Evolutionary conservation across 495 filamentous ascomycete genomes (phyloP).

Genomic region (Neurospora sp.): DNA sequence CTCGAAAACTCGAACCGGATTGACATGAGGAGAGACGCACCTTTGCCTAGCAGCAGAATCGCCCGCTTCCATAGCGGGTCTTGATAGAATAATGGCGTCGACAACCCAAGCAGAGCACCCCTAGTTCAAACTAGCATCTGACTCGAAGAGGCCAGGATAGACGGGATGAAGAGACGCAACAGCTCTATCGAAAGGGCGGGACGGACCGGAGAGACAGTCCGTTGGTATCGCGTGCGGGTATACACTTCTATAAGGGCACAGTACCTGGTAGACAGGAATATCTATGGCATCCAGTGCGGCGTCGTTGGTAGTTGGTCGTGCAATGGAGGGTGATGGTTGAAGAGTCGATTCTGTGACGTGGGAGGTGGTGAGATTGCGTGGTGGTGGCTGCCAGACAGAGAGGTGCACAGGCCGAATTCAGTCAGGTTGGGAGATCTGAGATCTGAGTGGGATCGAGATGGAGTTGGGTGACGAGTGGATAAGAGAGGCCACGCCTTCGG

Average conservation of each 20-base stretch:
- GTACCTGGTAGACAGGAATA: background rate
- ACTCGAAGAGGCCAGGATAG: background rate
- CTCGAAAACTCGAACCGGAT: background rate
- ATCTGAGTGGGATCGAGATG: background rate
- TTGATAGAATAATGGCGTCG: constrained; percentile 4
- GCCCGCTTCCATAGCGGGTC: constrained; percentile 44
- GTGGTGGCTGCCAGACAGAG: background rate
- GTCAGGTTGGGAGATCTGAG: background rate
- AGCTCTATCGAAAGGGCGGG: background rate
- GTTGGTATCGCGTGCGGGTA: background rate
- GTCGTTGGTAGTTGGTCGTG: background rate
- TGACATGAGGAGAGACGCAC: constrained; percentile 24
- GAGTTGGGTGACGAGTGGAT: background rate
- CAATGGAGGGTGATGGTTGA: background rate
- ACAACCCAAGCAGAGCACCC: constrained; percentile 6
- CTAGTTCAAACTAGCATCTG: constrained; percentile 11
- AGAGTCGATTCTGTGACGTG: background rate
- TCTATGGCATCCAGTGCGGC: background rate
- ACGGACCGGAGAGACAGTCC: background rate
- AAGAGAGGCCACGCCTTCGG: background rate
- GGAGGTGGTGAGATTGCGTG: background rate
- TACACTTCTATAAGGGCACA: background rate
- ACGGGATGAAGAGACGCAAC: background rate
- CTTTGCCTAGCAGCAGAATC: constrained; percentile 39
- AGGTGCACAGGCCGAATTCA: background rate